Evolutionary conservation across 2,329 filamentous ascomycete genomes (phyloP).

Genomic region (Sporothrix phasma): DNA sequence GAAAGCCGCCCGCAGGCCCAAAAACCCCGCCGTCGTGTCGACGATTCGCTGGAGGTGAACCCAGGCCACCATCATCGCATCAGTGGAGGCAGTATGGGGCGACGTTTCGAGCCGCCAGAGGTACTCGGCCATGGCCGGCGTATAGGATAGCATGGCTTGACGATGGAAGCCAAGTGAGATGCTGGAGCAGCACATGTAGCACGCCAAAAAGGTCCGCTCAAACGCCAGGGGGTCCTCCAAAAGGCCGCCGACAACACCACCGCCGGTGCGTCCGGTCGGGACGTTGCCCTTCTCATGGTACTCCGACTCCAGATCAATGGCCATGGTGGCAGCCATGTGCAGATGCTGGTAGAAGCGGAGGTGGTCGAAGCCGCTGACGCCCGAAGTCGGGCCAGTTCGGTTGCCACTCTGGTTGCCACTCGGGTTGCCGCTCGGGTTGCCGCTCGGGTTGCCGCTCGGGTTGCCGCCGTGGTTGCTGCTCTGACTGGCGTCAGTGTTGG

Average conservation of each 20-base stretch:
- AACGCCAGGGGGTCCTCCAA: not conserved
- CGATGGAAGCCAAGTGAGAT: slow-evolving; percentile 13
- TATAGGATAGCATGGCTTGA: slow-evolving; percentile 10
- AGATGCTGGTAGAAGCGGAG: slow-evolving; percentile 15
- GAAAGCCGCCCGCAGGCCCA: slow-evolving; percentile 3
- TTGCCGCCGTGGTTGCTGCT: no score
- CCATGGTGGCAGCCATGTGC: slow-evolving; percentile 14
- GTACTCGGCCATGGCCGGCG: slow-evolving; percentile 9
- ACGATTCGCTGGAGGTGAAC: slow-evolving; percentile 13
- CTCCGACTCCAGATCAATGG: slow-evolving; percentile 3
- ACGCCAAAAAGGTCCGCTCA: slow-evolving; percentile 15
- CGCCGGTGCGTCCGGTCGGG: not conserved
- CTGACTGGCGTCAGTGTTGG: no score
- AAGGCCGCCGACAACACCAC: not conserved
- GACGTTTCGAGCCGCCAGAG: slow-evolving; percentile 11
- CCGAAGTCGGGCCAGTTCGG: not conserved
- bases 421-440: not conserved
- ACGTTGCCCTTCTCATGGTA: not conserved
- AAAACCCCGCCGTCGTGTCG: not conserved
- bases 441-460: no score
- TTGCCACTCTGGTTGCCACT: not conserved
- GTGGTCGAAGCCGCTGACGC: not conserved
- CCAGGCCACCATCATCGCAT: slow-evolving; percentile 10
- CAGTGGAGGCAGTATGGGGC: not conserved
- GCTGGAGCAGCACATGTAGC: slow-evolving; percentile 13